Base-by-base conservation (phyloP, 148 eudicot genomes). In the Pouteria glomerata region DNA sequence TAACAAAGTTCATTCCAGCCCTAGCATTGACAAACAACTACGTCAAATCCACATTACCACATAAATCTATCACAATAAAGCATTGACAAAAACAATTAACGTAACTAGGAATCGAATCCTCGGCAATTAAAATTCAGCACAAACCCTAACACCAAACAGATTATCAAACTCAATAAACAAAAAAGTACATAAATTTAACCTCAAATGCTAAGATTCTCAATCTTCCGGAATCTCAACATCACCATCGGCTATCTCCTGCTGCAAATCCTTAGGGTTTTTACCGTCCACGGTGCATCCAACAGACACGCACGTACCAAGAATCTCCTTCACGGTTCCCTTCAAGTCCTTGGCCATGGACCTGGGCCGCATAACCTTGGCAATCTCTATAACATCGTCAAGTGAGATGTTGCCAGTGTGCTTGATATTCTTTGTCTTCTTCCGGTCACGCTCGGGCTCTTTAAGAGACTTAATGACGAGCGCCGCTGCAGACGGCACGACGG, bases 271-370 rank as follows among this genome's bases (percentile, higher is more conserved):
- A 11, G 76, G 76, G 24, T 64, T 4, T 52, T 65, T 65, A 16
- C 76, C 76, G 34, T 73, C 76, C 3, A 73, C 76, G 6, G 76
- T 26, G 6, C 76, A 64, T 14, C 76, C 76, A 16, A 65, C 76
- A 3, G 44, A 65, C 26, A 74, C 77, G 31, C 77, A 66, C 8
- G 77, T 73, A 7, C 70, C 76, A 3, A 73, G 35, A 23, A 73
- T 73, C 73, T 69, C 73, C 63, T 69, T 69, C 23, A 69, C 73
- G 18, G 73, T 69, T 35, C 73, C 73, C 4, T 13, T 52, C 59
- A 73, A 24, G 0, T 73, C 76, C 69, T 73, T 73, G 8, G 76
- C 76, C 70, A 73, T 73, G 6, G 74, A 59, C 26, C 74, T 58
- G 1, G 74, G 74, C 30, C 34, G 15, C 74, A 59, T 71, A 13